Evolutionary conservation across 2,329 filamentous ascomycete species (phyloP).

Genomic region (Botrytis pseudocinerea): DNA sequence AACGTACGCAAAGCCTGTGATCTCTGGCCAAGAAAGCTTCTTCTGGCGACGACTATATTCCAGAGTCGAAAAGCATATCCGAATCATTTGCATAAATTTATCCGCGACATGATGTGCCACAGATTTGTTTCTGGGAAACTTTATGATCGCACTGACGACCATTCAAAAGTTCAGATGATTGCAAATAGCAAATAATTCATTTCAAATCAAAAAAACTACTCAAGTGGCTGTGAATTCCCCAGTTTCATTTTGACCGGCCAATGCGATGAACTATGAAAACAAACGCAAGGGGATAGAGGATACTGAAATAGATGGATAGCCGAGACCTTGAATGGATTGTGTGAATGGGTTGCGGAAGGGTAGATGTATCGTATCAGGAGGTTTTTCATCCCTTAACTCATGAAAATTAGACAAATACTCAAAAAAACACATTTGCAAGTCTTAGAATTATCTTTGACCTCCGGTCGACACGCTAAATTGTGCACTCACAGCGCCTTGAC

Average conservation of each 20-base stretch:
- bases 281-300: background rate
- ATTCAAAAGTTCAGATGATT: background rate
- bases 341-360: background rate
- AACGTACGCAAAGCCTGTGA: background rate
- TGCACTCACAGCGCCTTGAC: background rate
- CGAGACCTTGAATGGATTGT: background rate
- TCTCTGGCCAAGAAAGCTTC: slow-evolving; percentile 13
- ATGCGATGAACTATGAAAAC: background rate
- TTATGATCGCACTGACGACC: background rate
- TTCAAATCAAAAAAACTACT: background rate
- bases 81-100: background rate
- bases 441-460: background rate
- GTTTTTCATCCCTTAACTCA: background rate
- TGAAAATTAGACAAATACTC: background rate
- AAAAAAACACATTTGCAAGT: background rate
- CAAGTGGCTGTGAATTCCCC: background rate
- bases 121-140: slow-evolving; percentile 7
- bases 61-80: background rate
- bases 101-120: slow-evolving; percentile 1
- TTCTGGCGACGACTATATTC: background rate
- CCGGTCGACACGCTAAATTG: background rate
- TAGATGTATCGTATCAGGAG: background rate
- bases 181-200: background rate
- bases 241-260: background rate
- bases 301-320: background rate